These are phyloP conservation scores for Euryodendron excelsum DNA, from an alignment of 148 eudicot species.

Conservation along the genomic window DNA sequence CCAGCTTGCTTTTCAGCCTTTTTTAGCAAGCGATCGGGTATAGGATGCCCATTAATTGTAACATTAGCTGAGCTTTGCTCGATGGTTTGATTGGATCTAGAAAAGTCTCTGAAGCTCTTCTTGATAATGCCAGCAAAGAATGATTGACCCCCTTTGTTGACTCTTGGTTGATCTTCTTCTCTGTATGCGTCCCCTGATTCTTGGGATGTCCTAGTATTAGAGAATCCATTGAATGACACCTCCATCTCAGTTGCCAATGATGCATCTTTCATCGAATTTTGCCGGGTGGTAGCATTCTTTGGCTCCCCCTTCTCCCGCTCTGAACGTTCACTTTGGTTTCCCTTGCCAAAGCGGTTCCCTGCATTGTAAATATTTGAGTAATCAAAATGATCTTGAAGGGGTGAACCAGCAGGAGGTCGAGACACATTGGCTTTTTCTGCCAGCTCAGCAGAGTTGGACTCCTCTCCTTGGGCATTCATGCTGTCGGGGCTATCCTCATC, in stretches of 20 bases:
- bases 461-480: conserved; percentile 28
- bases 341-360: conserved; percentile 57
- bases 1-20: conserved; percentile 92
- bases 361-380: conserved; percentile 48
- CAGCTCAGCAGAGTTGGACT: conserved; percentile 30
- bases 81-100: conserved; percentile 36
- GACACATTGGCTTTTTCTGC: conserved; percentile 32
- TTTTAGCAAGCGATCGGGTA: conserved; percentile 66
- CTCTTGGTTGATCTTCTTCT: conserved; percentile 56
- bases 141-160: conserved; percentile 54
- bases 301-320: conserved; percentile 43
- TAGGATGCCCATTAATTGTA: conserved; percentile 72
- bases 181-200: conserved; percentile 50
- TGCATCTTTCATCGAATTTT: conserved; percentile 54
- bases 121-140: conserved; percentile 66
- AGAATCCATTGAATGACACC: conserved; percentile 54
- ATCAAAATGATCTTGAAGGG: conserved; percentile 72
- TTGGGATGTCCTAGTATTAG: conserved; percentile 47
- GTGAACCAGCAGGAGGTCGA: conserved; percentile 59
- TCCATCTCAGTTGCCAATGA: conserved; percentile 82
- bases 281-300: conserved; percentile 33
- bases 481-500: conserved; percentile 46
- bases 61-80: conserved; percentile 56
- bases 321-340: conserved; percentile 57
- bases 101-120: conserved; percentile 61